Evolutionary conservation across 257 asterid genomes (phyloP).

Genomic region (Scutellaria galericulata): DNA sequence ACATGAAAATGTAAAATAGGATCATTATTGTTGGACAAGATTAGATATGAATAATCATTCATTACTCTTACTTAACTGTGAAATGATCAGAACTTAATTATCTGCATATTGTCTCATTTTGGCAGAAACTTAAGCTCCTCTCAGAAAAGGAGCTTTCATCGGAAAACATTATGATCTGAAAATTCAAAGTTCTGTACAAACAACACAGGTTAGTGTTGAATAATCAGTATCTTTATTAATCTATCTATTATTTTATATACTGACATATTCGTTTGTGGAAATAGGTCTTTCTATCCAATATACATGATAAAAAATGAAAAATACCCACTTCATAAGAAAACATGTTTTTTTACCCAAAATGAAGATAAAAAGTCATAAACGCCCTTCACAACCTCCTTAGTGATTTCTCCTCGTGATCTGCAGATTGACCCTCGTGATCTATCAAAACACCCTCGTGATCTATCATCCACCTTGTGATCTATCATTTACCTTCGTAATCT

Average conservation of each 20-base stretch:
- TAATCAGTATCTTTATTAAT: not conserved
- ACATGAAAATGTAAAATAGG: not conserved
- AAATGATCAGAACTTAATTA: conserved; percentile 2
- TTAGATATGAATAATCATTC: not conserved
- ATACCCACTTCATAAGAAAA: too few species aligned
- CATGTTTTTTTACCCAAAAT: too few species aligned
- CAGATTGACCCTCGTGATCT: too few species aligned
- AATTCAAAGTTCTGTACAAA: conserved; percentile 15
- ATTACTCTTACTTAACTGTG: not conserved
- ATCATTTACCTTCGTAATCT: too few species aligned
- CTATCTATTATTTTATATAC: not conserved
- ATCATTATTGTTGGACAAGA: not conserved
- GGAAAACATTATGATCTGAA: conserved; percentile 51
- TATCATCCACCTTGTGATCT: too few species aligned
- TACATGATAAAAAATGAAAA: too few species aligned
- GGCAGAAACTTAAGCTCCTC: conserved; percentile 87
- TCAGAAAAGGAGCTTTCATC: conserved; percentile 57
- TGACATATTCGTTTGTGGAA: too few species aligned
- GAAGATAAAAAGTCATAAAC: too few species aligned
- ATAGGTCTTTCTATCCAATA: too few species aligned
- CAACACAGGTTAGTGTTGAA: conserved; percentile 36
- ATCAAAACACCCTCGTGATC: too few species aligned
- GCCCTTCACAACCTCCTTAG: too few species aligned
- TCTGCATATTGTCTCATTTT: conserved; percentile 23
- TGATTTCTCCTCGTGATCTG: too few species aligned